Evolutionary conservation across 2,329 filamentous ascomycete species (phyloP).

Genomic region (Colletotrichum sp.): DNA sequence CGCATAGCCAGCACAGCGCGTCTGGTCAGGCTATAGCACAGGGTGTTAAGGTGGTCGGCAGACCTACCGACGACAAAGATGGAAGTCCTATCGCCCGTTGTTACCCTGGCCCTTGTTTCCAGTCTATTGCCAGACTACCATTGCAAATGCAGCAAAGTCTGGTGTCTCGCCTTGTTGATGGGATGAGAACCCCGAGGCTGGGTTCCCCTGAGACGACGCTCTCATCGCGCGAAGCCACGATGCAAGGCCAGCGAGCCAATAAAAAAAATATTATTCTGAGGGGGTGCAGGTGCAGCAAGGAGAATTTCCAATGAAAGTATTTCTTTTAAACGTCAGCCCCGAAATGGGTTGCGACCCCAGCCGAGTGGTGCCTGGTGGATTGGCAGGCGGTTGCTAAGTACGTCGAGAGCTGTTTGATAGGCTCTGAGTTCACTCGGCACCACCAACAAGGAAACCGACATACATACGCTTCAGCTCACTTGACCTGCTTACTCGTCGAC

Average conservation of each 20-base stretch:
- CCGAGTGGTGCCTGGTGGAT: neutral
- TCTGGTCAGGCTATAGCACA: conserved; percentile 15
- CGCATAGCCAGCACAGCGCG: conserved; percentile 17
- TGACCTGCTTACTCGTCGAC: conserved; percentile 21
- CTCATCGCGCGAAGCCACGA: neutral
- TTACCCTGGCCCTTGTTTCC: conserved; percentile 12
- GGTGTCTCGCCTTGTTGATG: conserved; percentile 8
- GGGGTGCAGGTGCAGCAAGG: neutral
- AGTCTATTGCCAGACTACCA: conserved; percentile 1
- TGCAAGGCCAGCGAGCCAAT: conserved; percentile 7
- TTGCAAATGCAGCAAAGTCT: neutral
- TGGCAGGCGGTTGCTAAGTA: conserved; percentile 5
- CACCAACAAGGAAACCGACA: conserved; percentile 23
- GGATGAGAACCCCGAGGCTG: neutral
- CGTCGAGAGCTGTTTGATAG: conserved; percentile 16
- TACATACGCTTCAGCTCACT: conserved; percentile 36
- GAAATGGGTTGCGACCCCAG: conserved; percentile 3
- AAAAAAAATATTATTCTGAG: neutral
- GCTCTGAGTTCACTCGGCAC: conserved; percentile 17
- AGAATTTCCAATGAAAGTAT: conserved; percentile 4
- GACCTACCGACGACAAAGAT: neutral
- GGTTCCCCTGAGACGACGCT: conserved; percentile 1
- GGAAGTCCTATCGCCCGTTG: conserved; percentile 2
- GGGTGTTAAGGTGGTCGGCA: conserved; percentile 1
- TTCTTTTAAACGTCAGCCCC: conserved; percentile 16